A percentile compares a stretch with the other conserved stretches of the same genome.
Conservation (phyloP, 805 yeast species). For the Jamesozyma gamospora region DNA sequence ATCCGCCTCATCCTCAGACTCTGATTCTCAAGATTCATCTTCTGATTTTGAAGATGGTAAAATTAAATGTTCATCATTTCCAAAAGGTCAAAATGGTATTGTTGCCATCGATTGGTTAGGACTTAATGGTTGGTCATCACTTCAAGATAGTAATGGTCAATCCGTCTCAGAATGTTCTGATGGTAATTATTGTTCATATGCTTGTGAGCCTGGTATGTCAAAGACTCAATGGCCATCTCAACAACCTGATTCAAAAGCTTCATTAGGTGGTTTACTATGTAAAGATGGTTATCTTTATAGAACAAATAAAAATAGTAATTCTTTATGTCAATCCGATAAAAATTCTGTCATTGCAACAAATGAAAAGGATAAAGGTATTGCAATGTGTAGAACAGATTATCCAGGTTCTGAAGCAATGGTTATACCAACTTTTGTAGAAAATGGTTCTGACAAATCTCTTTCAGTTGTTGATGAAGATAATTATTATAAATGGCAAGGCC, state of each 20-base stretch:
- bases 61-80: conserved; percentile 57
- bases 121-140: conserved; percentile 41
- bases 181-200: conserved; percentile 93
- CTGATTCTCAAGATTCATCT: conserved; percentile 44
- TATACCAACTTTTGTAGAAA: conserved; percentile 73
- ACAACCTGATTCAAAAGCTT: conserved; percentile 83
- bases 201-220: conserved; percentile 98
- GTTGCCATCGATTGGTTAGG: conserved; percentile 48
- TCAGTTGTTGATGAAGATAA: conserved; percentile 69
- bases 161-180: conserved; percentile 61
- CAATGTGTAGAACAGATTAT: conserved; percentile 96
- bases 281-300: conserved; percentile 75
- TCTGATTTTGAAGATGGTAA: conserved; percentile 60
- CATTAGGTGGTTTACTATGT: conserved; percentile 90
- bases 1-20: conserved; percentile 19
- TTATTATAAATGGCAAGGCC: conserved; percentile 78
- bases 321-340: conserved; percentile 83
- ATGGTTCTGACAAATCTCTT: conserved; percentile 55
- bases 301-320: conserved; percentile 53
- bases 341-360: conserved; percentile 59
- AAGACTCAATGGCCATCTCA: conserved; percentile 93
- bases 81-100: conserved; percentile 69
- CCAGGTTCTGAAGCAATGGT: conserved; percentile 99
- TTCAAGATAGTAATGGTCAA: conserved; percentile 37
- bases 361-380: conserved; percentile 53